Percentiles rank a stretch among this genome's conserved stretches.
phyloP scores from a whole-genome alignment of 495 filamentous ascomycete species.

The Xylaria bambusicola region DNA sequence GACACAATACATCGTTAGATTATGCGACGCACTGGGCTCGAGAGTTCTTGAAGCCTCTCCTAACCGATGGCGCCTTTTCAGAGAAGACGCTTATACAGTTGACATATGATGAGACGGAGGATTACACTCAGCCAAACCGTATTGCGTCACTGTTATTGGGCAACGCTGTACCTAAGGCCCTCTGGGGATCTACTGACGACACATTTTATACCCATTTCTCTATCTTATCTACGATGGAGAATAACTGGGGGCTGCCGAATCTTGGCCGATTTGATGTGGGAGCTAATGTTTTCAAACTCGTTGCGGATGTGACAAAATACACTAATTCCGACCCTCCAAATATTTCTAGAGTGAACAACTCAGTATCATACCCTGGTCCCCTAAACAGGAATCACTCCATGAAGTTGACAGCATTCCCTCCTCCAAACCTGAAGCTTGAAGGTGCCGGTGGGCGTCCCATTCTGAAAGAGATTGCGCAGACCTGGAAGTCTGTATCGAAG shows the following conservation, averaged over 20 bases:
- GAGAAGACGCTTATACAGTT: slow-evolving; percentile 64
- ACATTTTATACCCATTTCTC: slow-evolving; percentile 77
- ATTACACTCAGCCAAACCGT: slow-evolving; percentile 58
- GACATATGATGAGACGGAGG: slow-evolving; percentile 66
- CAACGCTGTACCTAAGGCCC: slow-evolving; percentile 57
- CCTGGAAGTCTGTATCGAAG: slow-evolving; percentile 30
- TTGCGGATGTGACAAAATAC: slow-evolving; percentile 61
- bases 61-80: slow-evolving; percentile 60
- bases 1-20: slow-evolving; percentile 64
- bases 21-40: slow-evolving; percentile 61
- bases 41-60: slow-evolving; percentile 59
- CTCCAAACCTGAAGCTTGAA: slow-evolving; percentile 45
- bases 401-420: slow-evolving; percentile 37
- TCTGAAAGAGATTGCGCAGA: slow-evolving; percentile 28
- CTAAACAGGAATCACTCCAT: slow-evolving; percentile 41
- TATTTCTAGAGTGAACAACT: slow-evolving; percentile 60
- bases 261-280: slow-evolving; percentile 73
- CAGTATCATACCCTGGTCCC: slow-evolving; percentile 63
- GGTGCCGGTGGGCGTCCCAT: slow-evolving; percentile 47
- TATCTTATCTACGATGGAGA: slow-evolving; percentile 61
- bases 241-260: slow-evolving; percentile 68
- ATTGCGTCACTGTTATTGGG: slow-evolving; percentile 66
- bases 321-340: slow-evolving; percentile 58
- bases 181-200: slow-evolving; percentile 61
- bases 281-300: slow-evolving; percentile 66